These are phyloP conservation scores for Chlorella sp. DNA, from an alignment of 139 green algal genomes.

Conservation along the genomic window DNA sequence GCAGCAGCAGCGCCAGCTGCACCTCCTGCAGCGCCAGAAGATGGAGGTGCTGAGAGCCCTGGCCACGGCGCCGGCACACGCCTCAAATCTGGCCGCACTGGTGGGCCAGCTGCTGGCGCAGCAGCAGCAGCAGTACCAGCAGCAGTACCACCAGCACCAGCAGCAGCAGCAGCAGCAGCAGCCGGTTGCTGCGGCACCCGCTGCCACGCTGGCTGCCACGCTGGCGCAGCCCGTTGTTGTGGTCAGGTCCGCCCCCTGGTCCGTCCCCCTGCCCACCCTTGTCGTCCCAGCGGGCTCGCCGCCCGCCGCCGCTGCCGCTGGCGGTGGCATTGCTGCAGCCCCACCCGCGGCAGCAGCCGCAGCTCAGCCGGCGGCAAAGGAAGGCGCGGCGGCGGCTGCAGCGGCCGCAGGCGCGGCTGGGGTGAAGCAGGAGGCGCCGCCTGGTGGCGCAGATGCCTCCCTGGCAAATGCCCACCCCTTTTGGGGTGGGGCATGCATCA, in stretches of 20 bases:
- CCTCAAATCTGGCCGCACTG: not conserved
- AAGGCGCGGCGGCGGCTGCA: too few relatives aligned
- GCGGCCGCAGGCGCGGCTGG: too few relatives aligned
- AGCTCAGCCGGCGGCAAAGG: not conserved
- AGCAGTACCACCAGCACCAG: not conserved
- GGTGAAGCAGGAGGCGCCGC: too few relatives aligned
- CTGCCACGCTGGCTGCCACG: not conserved
- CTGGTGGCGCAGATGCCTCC: too few relatives aligned
- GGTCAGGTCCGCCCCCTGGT: too few relatives aligned
- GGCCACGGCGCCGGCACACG: not conserved
- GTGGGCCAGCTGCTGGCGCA: not conserved
- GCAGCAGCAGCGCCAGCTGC: not conserved
- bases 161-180: not conserved
- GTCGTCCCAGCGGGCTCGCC: too few relatives aligned
- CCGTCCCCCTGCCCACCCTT: too few relatives aligned
- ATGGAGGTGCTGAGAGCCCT: not conserved
- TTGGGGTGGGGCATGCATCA: too few relatives aligned
- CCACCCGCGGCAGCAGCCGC: too few relatives aligned
- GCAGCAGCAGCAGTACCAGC: not conserved
- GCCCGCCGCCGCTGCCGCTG: too few relatives aligned
- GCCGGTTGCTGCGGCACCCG: not conserved
- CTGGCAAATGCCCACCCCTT: too few relatives aligned
- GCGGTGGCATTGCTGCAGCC: too few relatives aligned
- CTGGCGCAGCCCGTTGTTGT: not conserved
- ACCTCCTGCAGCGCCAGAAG: not conserved